A percentile compares a stretch with the other conserved stretches of the same genome.
These are phyloP conservation scores for Chloranthus sessilifolius DNA, from an alignment of 164 flowering plant genomes.

Conservation along the genomic window DNA sequence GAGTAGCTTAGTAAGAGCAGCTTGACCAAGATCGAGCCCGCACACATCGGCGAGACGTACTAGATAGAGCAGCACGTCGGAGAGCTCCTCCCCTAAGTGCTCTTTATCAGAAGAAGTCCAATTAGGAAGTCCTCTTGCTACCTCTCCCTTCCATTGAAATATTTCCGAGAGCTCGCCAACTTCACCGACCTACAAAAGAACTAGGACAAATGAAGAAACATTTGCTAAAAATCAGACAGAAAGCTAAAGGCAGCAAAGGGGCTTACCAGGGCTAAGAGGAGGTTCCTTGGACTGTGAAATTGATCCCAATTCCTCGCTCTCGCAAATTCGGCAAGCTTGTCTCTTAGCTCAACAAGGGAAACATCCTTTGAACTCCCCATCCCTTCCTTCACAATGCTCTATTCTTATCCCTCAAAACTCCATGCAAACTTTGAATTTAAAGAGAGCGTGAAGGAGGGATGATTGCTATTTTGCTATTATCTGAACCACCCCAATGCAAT, in stretches of 20 bases:
- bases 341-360: conserved; percentile 43
- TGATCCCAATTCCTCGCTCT: conserved; percentile 44
- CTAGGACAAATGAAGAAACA: background rate
- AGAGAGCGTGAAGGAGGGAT: conserved; percentile 5
- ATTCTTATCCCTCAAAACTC: background rate
- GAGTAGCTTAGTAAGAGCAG: conserved; percentile 35
- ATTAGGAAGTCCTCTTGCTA: conserved; percentile 39
- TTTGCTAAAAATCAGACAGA: too few relatives aligned
- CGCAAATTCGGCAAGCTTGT: conserved; percentile 46
- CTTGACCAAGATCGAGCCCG: conserved; percentile 49
- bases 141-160: conserved; percentile 53
- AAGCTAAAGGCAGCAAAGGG: background rate
- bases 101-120: conserved; percentile 38
- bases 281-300: conserved; percentile 48
- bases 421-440: conserved; percentile 10
- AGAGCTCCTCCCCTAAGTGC: conserved; percentile 48
- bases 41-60: conserved; percentile 45
- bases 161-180: conserved; percentile 44
- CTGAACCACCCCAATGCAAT: too few relatives aligned
- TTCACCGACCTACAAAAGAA: conserved; percentile 29
- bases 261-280: conserved; percentile 41
- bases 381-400: background rate
- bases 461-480: background rate
- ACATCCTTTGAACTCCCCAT: conserved; percentile 36
- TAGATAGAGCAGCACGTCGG: conserved; percentile 47